Base-by-base conservation (phyloP, 2,329 filamentous ascomycete genomes). In the Ceratocystis albifundus region DNA sequence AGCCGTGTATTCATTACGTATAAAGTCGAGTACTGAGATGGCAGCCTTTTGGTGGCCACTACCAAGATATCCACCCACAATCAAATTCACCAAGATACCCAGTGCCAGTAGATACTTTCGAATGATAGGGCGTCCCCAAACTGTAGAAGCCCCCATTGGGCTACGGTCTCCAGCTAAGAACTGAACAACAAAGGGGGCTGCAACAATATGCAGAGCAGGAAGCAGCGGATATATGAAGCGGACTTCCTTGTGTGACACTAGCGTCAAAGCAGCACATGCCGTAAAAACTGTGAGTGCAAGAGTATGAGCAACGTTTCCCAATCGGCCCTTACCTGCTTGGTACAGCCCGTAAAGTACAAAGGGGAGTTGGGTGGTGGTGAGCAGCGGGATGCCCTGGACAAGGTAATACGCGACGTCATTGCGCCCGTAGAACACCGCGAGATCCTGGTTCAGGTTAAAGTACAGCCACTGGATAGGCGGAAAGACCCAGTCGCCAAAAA, bases 391-490 rank as follows among this genome's bases (percentile, higher is more conserved):
- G 3, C 91, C 94, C 76, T 99, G 92, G 0, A 89, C 88, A 36
- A 96, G 76, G 74, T 96, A 99, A 77, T 97, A 99, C 75, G 96
- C 91, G 82, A 88, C 88, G 69, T 90, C 85, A 75, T 96, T 97
- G 61, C 80, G 83, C 25, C 94, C 94, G 74, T 99, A 99, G 76
- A 97, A 97, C 61, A 93, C 84, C 30, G 94, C 90, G 4, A 99
- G 81, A 6, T 88, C 89, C 74, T 95, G 88, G 22, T 87, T 84
- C 66, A 99, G 81, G 76, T 99, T 99, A 80, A 96, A 93, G 73
- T 93, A 84, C 67, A 97, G 81, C 77, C 91, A 97, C 66, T 88
- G 87, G 69, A 93, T 83, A 0, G 92, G 88, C 3, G 94, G 94
- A 66, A 99, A 89, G 0, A 90, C 90, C 90, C 90, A 96, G 69